phyloP scores from a whole-genome alignment of 139 green algal genomes.

The Ostreobium quekettii region DNA sequence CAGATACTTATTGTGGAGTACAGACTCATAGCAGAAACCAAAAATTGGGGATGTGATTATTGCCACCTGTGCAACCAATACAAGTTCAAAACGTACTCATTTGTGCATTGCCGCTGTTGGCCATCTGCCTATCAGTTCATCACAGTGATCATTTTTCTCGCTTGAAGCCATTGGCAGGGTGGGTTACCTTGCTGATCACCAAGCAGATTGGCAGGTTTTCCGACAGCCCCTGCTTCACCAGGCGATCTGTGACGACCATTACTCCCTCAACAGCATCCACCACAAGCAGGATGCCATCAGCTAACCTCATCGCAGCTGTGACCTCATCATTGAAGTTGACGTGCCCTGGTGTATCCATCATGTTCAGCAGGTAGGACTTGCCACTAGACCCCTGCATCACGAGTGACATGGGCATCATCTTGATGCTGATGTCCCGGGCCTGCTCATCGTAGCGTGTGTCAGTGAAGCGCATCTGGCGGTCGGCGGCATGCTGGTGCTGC shows the following conservation, averaged over 20 bases:
- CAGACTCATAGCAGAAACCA: too few relatives aligned
- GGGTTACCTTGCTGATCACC: slow-evolving; percentile 80
- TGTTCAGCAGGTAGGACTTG: slow-evolving; percentile 83
- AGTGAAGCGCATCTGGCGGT: slow-evolving; percentile 79
- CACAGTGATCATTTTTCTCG: too few relatives aligned
- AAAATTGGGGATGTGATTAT: too few relatives aligned
- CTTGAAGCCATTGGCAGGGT: too few relatives aligned
- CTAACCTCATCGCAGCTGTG: slow-evolving; percentile 64
- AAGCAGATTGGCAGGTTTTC: slow-evolving; percentile 80
- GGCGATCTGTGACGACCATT: slow-evolving; percentile 80
- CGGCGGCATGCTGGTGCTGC: slow-evolving; percentile 33
- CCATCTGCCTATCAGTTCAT: too few relatives aligned
- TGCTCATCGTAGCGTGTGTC: slow-evolving; percentile 95
- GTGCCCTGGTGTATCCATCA: slow-evolving; percentile 91
- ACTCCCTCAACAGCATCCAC: slow-evolving; percentile 94
- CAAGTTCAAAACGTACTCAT: too few relatives aligned
- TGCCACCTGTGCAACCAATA: too few relatives aligned
- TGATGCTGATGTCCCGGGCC: slow-evolving; percentile 82
- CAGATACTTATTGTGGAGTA: too few relatives aligned
- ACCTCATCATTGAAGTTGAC: slow-evolving; percentile 98
- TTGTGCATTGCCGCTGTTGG: too few relatives aligned
- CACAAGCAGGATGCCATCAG: slow-evolving; percentile 78
- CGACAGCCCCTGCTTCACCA: slow-evolving; percentile 69
- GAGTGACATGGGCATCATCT: slow-evolving; percentile 86
- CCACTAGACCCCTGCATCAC: slow-evolving; percentile 68